These are phyloP conservation scores for Phyllosticta paracitricarpa DNA, from an alignment of 2,329 filamentous ascomycete genomes.

Conservation along the genomic window DNA sequence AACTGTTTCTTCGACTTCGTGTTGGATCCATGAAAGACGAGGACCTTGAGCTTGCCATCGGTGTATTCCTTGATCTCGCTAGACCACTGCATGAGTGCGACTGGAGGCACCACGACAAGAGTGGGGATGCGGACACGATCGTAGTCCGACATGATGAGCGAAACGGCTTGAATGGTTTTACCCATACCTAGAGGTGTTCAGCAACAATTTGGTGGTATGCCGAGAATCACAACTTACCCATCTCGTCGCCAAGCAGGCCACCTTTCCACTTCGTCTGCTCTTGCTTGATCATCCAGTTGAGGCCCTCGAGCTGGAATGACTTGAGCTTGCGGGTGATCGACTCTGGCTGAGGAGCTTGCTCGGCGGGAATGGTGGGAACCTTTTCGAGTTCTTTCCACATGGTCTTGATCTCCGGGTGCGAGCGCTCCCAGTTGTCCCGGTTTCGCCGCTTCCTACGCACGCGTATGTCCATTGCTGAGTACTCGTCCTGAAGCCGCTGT, in stretches of 20 bases:
- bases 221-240: conserved; percentile 47
- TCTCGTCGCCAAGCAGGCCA: conserved; percentile 89
- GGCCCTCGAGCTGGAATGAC: conserved; percentile 83
- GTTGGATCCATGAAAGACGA: conserved; percentile 85
- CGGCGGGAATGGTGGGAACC: conserved; percentile 54
- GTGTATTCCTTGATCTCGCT: conserved; percentile 56
- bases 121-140: conserved; percentile 68
- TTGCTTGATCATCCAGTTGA: conserved; percentile 91
- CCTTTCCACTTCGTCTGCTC: conserved; percentile 79
- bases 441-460: conserved; percentile 11
- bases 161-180: conserved; percentile 97
- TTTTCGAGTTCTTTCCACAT: conserved; percentile 77
- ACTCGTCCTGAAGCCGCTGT: not conserved
- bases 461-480: not conserved
- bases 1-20: conserved; percentile 64
- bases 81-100: conserved; percentile 91
- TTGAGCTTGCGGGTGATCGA: conserved; percentile 79
- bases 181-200: conserved; percentile 46
- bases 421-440: conserved; percentile 57
- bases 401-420: conserved; percentile 68
- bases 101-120: conserved; percentile 81
- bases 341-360: conserved; percentile 59
- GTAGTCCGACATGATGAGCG: conserved; percentile 95
- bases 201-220: too few relatives aligned
- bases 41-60: conserved; percentile 77